Conservation (phyloP, 2,329 filamentous ascomycete species). For the Aspergillus nomiae region DNA sequence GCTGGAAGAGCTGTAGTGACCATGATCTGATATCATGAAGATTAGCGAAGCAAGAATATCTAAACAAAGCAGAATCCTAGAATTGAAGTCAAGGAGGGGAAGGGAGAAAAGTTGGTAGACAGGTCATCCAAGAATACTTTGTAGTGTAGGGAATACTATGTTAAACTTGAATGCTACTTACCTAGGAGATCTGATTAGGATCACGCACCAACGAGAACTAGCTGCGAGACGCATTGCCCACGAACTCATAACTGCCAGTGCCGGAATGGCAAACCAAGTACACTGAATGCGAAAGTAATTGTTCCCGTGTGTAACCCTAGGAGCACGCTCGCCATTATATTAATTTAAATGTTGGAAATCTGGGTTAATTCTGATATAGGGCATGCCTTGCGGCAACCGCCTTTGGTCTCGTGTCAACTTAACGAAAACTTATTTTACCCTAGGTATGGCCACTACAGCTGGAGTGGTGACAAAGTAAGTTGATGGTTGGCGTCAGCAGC, state of each 20-base stretch:
- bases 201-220: not conserved
- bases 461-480: too few species aligned
- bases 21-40: not conserved
- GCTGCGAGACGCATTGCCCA: not conserved
- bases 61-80: not conserved
- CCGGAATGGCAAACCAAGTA: not conserved
- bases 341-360: not conserved
- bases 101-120: not conserved
- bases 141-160: not conserved
- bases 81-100: not conserved
- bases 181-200: too few species aligned
- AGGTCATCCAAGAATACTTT: not conserved
- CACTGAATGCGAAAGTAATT: not conserved
- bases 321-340: not conserved
- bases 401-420: too few species aligned
- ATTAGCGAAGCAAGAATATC: not conserved
- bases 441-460: too few species aligned
- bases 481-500: too few species aligned
- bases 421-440: too few species aligned
- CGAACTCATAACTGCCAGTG: not conserved
- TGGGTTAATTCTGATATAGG: too few species aligned
- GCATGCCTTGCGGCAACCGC: too few species aligned
- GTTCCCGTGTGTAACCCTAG: too few species aligned
- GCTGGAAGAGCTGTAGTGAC: not conserved
- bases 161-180: not conserved